phyloP scores from a whole-genome alignment of 352 stramenopile genomes.

The Peronospora belbahrii region DNA sequence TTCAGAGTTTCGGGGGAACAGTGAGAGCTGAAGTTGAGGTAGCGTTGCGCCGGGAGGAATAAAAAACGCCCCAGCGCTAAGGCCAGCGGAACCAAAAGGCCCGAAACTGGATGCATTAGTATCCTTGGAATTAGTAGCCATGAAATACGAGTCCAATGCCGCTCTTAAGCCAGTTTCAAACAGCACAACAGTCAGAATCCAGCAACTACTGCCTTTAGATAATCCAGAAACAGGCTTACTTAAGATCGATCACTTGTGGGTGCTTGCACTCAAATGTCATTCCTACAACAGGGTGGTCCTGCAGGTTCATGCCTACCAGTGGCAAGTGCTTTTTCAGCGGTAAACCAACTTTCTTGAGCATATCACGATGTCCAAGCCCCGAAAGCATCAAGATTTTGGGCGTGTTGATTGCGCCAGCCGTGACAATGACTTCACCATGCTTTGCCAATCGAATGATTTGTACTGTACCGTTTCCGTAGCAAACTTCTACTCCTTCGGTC shows the following conservation, averaged over 20 bases:
- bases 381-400: conserved; percentile 80
- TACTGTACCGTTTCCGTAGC: conserved; percentile 25
- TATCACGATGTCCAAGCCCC: conserved; percentile 36
- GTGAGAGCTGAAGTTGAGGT: conserved; percentile 84
- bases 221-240: conserved; percentile 25
- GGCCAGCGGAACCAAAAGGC: conserved; percentile 52
- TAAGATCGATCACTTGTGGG: conserved; percentile 30
- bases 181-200: neutral
- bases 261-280: conserved; percentile 52
- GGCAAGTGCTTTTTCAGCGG: conserved; percentile 57
- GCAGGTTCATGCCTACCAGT: conserved; percentile 82
- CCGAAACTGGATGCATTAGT: conserved; percentile 40
- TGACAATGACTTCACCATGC: conserved; percentile 58
- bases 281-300: conserved; percentile 81
- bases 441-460: conserved; percentile 34
- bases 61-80: conserved; percentile 70
- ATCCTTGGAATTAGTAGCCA: conserved; percentile 17
- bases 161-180: conserved; percentile 16
- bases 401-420: conserved; percentile 80
- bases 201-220: neutral
- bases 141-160: conserved; percentile 45
- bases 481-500: conserved; percentile 38
- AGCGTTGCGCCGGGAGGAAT: conserved; percentile 52
- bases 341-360: conserved; percentile 39
- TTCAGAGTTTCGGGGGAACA: conserved; percentile 82